Base-by-base conservation (phyloP, 2,329 filamentous ascomycete species). In the Acrodontium crateriforme region DNA sequence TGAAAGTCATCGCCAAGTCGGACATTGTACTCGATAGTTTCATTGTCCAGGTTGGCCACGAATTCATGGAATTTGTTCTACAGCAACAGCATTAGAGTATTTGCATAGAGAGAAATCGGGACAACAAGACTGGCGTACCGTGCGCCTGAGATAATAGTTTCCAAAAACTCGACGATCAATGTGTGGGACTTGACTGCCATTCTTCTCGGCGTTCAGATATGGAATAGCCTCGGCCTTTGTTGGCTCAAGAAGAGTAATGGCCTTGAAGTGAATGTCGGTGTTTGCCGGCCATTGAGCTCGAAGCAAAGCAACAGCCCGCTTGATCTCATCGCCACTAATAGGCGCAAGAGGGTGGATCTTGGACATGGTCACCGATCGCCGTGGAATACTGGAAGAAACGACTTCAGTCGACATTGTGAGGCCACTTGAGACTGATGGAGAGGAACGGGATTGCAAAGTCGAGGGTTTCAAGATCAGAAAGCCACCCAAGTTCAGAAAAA, bases 1-100 rank as follows among this genome's bases (percentile, higher is more conserved):
- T 76, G 62, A 4, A 67, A 40, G 31, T 72, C 71, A 8, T 55
- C 59, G 1, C 69, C 69, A 1, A 76, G 56, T n/a, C 68, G 63
- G 9, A 65, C 58, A 46, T 74, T 73, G 43, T 57, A 60, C 37
- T 74, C 64, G 5, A 76, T 58, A 3, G 50, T 59, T 20, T 58
- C 51, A 4, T 52, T 50, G 2, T 55, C 62, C 13, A 77, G 47
- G 41, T 71, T 70, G 28, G 69, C 60, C 15, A 67, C 52, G 8
- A 69, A 69, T 49, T 75, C 70, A 42, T 74, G 71, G 29, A 74
- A 61, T 52, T 74, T 73, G 45, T 70, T 65, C 67, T 73, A 26
- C 12, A 15, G 4, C 4, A 4, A 3, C n/a, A n/a, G n/a, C n/a
- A n/a, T n/a, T n/a, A n/a, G n/a, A n/a, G n/a, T n/a, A n/a, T n/a